Evolutionary conservation across 345 rosid species (phyloP), one percentile per base, ranked within the genome.

Genomic region (Aquilaria yunnanensis): DNA sequence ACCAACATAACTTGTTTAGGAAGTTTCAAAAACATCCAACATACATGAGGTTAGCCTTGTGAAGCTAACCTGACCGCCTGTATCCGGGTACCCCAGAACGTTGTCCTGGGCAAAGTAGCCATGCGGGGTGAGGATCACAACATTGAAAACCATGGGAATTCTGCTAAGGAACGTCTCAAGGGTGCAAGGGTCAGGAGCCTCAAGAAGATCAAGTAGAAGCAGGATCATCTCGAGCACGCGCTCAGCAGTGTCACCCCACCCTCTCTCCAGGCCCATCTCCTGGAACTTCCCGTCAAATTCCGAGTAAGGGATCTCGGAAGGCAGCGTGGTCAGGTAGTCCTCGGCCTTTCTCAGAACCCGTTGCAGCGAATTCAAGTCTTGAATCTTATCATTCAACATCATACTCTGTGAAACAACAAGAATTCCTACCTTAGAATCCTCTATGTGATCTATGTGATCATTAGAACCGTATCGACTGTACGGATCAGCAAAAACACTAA

Each of bases 81-180:
- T 92, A 73, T 92, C 98, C 10, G 98, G 98, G 77, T 87, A 92
- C 7, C 98, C 98, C 75, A 92, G 81, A 63, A 92, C 98, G 63
- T 92, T 76, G 85, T 89, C 97, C 65, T 89, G 98, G 51, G 96
- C 98, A 48, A 92, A 92, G 83, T 81, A 92, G 33, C 98, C 98
- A 67, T 92, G 98, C 12, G 98, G 98, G 57, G 97, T 75, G 72
- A 92, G 86, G 67, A 92, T 92, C 51, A 89, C 97, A 33, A 92
- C 96, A 47, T 89, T 89, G 75, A 92, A 89, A 52, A 89, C 98
- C 98, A 92, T 89, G 1, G 96, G 96, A 29, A 92, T 72, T 72
- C 92, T 81, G 10, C 87, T 89, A 4, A 92, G 92, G 79, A 92
- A 92, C 10, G 67, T 82, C 78, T 92, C 98, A 1, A 92, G 96